A percentile compares a stretch with the other conserved stretches of the same genome.
Evolutionary conservation across 2,329 filamentous ascomycete genomes (phyloP).

Genomic region (Fusarium chuoi): DNA sequence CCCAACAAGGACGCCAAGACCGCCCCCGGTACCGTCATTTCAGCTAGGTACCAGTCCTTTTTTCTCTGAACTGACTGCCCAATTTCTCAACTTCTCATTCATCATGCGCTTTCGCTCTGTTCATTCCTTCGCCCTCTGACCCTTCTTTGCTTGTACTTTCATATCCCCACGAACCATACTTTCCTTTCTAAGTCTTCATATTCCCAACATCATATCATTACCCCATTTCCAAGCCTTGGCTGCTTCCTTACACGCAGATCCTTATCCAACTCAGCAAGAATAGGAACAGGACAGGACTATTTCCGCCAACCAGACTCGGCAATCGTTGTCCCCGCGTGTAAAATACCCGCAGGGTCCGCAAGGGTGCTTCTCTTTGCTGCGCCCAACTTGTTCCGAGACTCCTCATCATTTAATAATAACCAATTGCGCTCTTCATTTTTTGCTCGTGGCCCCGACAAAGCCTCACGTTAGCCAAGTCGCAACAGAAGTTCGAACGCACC

Average conservation of each 20-base stretch:
- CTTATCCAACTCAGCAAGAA: slow-evolving; percentile 26
- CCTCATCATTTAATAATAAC: slow-evolving; percentile 22
- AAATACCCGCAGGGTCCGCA: slow-evolving; percentile 32
- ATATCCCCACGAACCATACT: slow-evolving; percentile 3
- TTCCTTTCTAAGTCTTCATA: slow-evolving; percentile 13
- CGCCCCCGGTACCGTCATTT: slow-evolving; percentile 36
- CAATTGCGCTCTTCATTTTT: slow-evolving; percentile 40
- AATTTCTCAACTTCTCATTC: slow-evolving; percentile 30
- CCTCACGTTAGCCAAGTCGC: slow-evolving; percentile 8
- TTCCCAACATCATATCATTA: slow-evolving; percentile 15
- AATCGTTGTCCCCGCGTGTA: slow-evolving; percentile 40
- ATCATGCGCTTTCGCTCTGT: slow-evolving; percentile 19
- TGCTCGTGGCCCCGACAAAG: slow-evolving; percentile 36
- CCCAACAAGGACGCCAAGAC: slow-evolving; percentile 36
- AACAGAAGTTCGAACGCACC: slow-evolving; percentile 18
- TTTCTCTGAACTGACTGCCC: slow-evolving; percentile 15
- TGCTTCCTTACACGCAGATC: slow-evolving; percentile 33
- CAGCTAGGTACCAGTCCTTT: slow-evolving; percentile 27
- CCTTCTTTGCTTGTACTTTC: slow-evolving; percentile 11
- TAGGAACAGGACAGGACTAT: slow-evolving; percentile 9
- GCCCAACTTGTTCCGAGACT: slow-evolving; percentile 31
- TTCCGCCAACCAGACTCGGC: slow-evolving; percentile 39
- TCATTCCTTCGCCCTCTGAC: slow-evolving; percentile 23
- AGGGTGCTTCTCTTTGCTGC: slow-evolving; percentile 24
- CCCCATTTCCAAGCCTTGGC: slow-evolving; percentile 25